Conservation (phyloP, 2,329 filamentous ascomycete genomes). For the Emergomyces orientalis region DNA sequence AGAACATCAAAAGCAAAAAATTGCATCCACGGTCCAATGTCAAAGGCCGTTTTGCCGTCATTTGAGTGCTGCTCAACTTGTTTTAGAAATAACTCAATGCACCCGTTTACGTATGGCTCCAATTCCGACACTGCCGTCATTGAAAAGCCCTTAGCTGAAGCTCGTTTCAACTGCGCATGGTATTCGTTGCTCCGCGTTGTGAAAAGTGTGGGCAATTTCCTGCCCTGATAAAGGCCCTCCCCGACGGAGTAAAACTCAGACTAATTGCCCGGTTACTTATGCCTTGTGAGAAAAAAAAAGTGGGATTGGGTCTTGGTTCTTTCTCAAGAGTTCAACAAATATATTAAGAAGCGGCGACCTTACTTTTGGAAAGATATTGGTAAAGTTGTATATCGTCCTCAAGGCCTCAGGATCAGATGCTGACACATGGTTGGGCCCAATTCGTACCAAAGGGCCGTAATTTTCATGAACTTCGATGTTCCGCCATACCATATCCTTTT, state of each 20-base stretch:
- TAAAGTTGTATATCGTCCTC: conserved; percentile 67
- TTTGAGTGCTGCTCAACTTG: background rate
- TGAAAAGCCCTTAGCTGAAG: conserved; percentile 15
- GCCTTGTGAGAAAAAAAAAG: background rate
- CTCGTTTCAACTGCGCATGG: background rate
- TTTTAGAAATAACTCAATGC: conserved; percentile 15
- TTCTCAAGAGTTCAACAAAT: no score
- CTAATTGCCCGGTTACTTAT: background rate
- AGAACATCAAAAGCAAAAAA: conserved; percentile 22
- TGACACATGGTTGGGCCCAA: conserved; percentile 65
- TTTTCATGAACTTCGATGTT: conserved; percentile 58
- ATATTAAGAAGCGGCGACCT: background rate
- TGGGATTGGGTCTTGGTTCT: background rate
- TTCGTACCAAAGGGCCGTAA: conserved; percentile 62
- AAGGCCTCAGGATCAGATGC: conserved; percentile 65
- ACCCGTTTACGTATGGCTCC: conserved; percentile 17
- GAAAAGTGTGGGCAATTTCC: conserved; percentile 2
- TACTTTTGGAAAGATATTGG: conserved; percentile 44
- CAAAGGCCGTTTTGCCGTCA: conserved; percentile 3
- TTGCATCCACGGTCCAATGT: conserved; percentile 7
- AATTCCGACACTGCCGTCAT: conserved; percentile 16
- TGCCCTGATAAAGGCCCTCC: background rate
- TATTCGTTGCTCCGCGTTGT: background rate
- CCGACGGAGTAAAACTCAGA: background rate
- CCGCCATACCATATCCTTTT: conserved; percentile 55